Evolutionary conservation across 73 alveolate genomes (phyloP).

Genomic region (Breviolum minutum): DNA sequence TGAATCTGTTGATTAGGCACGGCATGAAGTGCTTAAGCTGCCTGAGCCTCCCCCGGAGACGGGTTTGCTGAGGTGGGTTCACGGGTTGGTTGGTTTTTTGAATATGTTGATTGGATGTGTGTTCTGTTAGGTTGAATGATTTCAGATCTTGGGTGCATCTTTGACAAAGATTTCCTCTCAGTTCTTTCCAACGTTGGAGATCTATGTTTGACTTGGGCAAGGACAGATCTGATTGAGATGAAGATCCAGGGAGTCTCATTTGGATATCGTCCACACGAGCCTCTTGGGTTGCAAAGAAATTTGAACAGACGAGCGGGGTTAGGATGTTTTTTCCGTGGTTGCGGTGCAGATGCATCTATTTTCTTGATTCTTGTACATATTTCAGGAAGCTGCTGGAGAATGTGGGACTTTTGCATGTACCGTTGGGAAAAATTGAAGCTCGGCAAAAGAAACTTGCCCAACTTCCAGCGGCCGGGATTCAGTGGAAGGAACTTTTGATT

Average conservation of each 20-base stretch:
- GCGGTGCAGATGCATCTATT: background rate
- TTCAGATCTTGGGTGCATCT: no score
- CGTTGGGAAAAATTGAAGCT: slow-evolving; percentile 44
- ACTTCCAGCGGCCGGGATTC: background rate
- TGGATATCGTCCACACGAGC: slow-evolving; percentile 19
- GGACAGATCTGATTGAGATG: slow-evolving; percentile 90
- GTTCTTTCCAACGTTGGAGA: no score
- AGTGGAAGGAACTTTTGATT: no score
- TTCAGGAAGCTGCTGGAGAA: slow-evolving; percentile 61
- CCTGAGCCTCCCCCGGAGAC: slow-evolving; percentile 88
- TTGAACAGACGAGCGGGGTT: background rate
- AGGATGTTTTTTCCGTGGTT: background rate
- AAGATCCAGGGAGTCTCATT: slow-evolving; percentile 37
- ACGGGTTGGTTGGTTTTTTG: background rate
- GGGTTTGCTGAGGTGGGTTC: slow-evolving; percentile 49
- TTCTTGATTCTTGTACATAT: background rate
- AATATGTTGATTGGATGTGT: no score
- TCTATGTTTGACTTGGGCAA: background rate
- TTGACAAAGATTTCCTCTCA: no score
- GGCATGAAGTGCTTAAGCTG: slow-evolving; percentile 24
- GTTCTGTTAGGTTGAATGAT: no score
- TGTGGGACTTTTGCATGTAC: slow-evolving; percentile 56
- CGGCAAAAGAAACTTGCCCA: background rate
- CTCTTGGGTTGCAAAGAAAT: slow-evolving; percentile 17
- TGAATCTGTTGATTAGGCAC: background rate